These are phyloP conservation scores for Conidiobolus incongruus DNA, from an alignment of 371 early-diverging fungal genomes.

Conservation along the genomic window DNA sequence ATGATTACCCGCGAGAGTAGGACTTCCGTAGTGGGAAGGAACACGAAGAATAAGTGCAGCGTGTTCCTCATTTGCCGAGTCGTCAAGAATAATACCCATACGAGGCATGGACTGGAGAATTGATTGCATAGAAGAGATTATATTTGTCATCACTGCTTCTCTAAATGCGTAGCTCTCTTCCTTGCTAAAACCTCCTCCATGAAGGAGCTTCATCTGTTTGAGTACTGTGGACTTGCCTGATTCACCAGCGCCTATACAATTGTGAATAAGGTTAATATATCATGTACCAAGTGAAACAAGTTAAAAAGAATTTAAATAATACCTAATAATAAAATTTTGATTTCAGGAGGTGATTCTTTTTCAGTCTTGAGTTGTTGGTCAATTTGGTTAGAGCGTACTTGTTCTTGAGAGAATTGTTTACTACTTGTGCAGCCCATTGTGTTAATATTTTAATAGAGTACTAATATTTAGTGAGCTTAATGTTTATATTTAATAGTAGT, in stretches of 20 bases:
- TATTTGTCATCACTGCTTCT: conserved; percentile 77
- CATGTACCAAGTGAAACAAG: neutral
- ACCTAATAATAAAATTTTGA: conserved; percentile 84
- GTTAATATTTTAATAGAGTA: no score
- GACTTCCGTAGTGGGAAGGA: conserved; percentile 23
- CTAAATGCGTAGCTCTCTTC: conserved; percentile 73
- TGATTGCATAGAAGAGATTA: conserved; percentile 72
- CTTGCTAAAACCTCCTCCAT: conserved; percentile 68
- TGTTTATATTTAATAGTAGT: no score
- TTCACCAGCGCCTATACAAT: conserved; percentile 71
- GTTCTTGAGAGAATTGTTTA: neutral
- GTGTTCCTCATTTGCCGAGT: conserved; percentile 22
- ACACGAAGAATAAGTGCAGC: conserved; percentile 9
- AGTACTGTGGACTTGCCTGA: conserved; percentile 90
- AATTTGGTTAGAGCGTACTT: neutral
- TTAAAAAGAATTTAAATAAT: conserved; percentile 2
- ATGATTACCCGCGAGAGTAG: conserved; percentile 18
- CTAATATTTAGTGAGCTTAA: no score
- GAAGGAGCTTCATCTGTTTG: conserved; percentile 92
- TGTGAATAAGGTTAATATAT: no score
- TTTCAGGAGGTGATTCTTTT: conserved; percentile 20
- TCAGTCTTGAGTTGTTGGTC: conserved; percentile 1
- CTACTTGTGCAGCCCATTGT: conserved; percentile 3
- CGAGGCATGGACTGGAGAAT: conserved; percentile 70
- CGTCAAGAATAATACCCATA: conserved; percentile 34